These are phyloP conservation scores for Phragmites australis DNA, from an alignment of 176 grass and related monocot genomes.

Conservation along the genomic window DNA sequence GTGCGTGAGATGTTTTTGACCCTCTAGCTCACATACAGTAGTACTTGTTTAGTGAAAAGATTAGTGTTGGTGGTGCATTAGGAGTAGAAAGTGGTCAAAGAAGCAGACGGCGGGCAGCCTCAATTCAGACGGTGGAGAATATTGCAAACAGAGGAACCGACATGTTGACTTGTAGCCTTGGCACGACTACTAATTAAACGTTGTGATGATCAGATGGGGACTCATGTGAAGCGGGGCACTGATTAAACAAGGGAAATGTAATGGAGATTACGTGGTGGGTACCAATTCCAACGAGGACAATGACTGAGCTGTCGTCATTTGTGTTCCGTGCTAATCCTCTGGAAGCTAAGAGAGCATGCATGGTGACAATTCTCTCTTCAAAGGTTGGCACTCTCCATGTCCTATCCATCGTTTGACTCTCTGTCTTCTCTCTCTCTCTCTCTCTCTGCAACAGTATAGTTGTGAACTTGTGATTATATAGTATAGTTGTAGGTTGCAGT, in stretches of 20 bases:
- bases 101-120: background rate
- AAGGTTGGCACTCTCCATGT: background rate
- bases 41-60: conserved; percentile 5
- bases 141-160: background rate
- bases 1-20: background rate
- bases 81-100: conserved; percentile 24
- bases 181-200: background rate
- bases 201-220: background rate
- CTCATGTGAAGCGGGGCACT: background rate
- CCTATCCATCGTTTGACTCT: background rate
- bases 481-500: background rate
- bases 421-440: too few relatives aligned
- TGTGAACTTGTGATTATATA: background rate
- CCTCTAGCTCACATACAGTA: background rate
- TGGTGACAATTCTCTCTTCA: background rate
- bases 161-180: conserved; percentile 2
- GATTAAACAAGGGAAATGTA: background rate
- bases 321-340: background rate
- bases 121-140: background rate
- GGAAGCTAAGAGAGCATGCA: background rate
- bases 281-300: conserved; percentile 3
- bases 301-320: background rate
- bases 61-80: background rate
- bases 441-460: background rate
- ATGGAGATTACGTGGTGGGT: background rate